Evolutionary conservation across 2,329 filamentous ascomycete genomes (phyloP).

Genomic region (Alternaria solani): DNA sequence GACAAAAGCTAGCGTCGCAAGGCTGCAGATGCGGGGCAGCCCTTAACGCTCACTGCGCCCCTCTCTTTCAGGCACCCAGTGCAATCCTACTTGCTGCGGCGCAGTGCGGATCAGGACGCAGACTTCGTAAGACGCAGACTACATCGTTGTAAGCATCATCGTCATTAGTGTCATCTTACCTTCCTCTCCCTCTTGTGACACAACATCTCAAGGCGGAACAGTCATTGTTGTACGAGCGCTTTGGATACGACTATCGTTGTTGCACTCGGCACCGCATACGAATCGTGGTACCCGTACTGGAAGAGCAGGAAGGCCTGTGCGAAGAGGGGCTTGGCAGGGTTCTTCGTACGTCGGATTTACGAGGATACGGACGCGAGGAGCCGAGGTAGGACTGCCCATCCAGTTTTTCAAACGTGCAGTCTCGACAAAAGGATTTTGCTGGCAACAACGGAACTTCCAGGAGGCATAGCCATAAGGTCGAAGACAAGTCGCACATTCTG

Average conservation of each 20-base stretch:
- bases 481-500: background rate
- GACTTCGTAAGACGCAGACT: background rate
- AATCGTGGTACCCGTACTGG: background rate
- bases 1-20: background rate
- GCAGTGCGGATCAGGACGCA: slow-evolving; percentile 2
- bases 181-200: background rate
- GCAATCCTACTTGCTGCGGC: slow-evolving; percentile 1
- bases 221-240: background rate
- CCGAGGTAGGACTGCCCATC: slow-evolving; percentile 1
- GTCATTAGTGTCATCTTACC: background rate
- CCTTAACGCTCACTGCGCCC: background rate
- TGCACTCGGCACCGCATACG: background rate
- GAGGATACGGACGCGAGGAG: slow-evolving; percentile 3
- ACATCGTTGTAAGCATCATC: slow-evolving; percentile 4
- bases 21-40: slow-evolving; percentile 4
- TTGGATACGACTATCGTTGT: background rate
- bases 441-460: background rate
- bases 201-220: background rate
- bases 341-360: background rate
- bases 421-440: background rate
- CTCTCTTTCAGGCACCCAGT: background rate
- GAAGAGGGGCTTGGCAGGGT: slow-evolving; percentile 1
- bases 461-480: background rate
- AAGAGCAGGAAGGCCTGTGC: slow-evolving; percentile 2
- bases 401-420: background rate